Conservation (phyloP, 257 asterid species). For the Nicotiana attenuata region DNA sequence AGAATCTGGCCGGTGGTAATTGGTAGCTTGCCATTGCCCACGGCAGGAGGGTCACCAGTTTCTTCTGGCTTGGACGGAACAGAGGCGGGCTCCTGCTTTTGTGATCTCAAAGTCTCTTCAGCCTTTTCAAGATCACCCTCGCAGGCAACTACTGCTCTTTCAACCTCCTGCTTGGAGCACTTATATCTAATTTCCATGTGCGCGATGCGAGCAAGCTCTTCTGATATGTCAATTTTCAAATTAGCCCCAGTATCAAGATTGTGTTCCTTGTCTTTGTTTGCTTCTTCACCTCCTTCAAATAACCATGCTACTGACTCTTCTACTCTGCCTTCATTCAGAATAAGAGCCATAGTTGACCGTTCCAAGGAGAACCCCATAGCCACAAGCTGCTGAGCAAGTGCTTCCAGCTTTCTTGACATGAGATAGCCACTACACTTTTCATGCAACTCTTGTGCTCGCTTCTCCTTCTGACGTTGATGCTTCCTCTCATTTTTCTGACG, state of each 20-base stretch:
- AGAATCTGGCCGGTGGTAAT: constrained; percentile 30
- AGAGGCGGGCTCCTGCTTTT: constrained; percentile 63
- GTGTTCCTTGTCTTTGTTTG: constrained; percentile 43
- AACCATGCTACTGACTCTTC: constrained; percentile 91
- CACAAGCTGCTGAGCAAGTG: constrained; percentile 82
- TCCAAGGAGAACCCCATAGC: constrained; percentile 94
- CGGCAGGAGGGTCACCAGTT: constrained; percentile 50
- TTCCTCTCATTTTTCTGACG: constrained; percentile 80
- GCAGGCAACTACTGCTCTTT: constrained; percentile 73
- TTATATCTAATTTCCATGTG: constrained; percentile 63
- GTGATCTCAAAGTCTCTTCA: constrained; percentile 63
- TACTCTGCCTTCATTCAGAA: constrained; percentile 83
- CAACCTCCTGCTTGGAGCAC: constrained; percentile 88
- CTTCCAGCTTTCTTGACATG: constrained; percentile 76
- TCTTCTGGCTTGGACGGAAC: constrained; percentile 54
- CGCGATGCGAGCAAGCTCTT: constrained; percentile 70
- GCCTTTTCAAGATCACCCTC: constrained; percentile 92
- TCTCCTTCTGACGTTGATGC: constrained; percentile 85
- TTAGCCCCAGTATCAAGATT: constrained; percentile 54
- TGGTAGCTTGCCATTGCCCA: constrained; percentile 37
- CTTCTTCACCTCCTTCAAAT: constrained; percentile 57
- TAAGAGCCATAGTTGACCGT: constrained; percentile 90
- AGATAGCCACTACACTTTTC: constrained; percentile 71
- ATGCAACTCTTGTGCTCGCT: constrained; percentile 72
- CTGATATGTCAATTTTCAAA: constrained; percentile 82